These are phyloP conservation scores for Starmerella roubikii DNA, from an alignment of 805 yeast species.

Conservation along the genomic window DNA sequence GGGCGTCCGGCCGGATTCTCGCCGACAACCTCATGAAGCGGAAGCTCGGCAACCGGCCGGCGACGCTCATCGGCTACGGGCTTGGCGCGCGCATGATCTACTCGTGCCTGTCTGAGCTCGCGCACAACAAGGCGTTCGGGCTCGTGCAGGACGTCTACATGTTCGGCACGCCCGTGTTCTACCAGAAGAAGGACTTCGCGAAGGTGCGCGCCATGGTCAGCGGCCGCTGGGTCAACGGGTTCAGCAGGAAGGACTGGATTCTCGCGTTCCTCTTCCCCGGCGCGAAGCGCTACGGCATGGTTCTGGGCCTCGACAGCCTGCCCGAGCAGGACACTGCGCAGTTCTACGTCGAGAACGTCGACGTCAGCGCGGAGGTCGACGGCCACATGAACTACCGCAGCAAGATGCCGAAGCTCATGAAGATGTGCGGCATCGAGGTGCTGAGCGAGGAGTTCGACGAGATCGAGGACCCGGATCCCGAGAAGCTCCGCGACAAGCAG, in stretches of 20 bases:
- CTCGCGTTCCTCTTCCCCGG: constrained; percentile 90
- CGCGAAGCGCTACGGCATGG: constrained; percentile 82
- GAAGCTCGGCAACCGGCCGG: constrained; percentile 83
- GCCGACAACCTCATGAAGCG: constrained; percentile 84
- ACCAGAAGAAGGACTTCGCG: constrained; percentile 61
- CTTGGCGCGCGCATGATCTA: constrained; percentile 84
- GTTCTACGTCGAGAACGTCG: constrained; percentile 54
- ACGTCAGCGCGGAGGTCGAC: constrained; percentile 73
- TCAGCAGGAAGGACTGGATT: constrained; percentile 88
- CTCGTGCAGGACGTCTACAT: constrained; percentile 75
- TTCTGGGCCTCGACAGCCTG: constrained; percentile 77
- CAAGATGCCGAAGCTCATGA: constrained; percentile 73
- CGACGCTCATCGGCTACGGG: constrained; percentile 85
- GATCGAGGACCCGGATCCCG: constrained; percentile 92
- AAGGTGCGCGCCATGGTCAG: constrained; percentile 75
- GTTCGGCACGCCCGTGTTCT: constrained; percentile 80
- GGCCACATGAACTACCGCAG: constrained; percentile 98
- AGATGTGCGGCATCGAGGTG: constrained; percentile 62
- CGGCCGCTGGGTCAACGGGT: constrained; percentile 83
- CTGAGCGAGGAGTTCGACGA: constrained; percentile 84
- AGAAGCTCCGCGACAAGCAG: constrained; percentile 60
- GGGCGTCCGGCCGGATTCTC: constrained; percentile 83
- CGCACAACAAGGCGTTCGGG: constrained; percentile 76
- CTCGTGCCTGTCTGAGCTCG: constrained; percentile 76
- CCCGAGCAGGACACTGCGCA: constrained; percentile 18